Percentiles rank a stretch among this genome's conserved stretches.
These are phyloP conservation scores for Aurifilum marmelostoma DNA, from an alignment of 2,329 filamentous ascomycete genomes.

Conservation along the genomic window DNA sequence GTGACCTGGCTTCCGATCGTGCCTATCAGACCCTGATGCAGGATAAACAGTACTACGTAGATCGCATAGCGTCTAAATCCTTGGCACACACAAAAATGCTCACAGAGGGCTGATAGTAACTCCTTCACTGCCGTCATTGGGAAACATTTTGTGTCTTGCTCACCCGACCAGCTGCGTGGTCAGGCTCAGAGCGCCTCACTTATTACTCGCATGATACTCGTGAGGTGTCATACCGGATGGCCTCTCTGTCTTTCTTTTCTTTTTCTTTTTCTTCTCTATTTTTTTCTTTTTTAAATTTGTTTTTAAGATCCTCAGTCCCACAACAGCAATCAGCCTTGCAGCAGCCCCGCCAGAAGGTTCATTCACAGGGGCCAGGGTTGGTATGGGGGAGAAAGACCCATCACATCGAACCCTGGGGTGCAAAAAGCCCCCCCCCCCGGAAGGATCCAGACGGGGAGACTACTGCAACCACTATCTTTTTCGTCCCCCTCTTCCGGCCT, in stretches of 20 bases:
- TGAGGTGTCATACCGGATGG: no score
- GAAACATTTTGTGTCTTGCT: not conserved
- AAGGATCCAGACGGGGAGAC: not conserved
- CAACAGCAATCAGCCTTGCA: not conserved
- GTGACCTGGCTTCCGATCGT: slow-evolving; percentile 1
- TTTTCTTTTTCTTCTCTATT: no score
- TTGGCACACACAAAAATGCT: not conserved
- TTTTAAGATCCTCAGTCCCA: not conserved
- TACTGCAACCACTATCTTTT: slow-evolving; percentile 1
- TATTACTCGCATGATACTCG: not conserved
- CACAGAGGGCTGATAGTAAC: not conserved
- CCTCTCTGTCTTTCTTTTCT: not conserved
- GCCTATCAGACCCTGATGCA: slow-evolving; percentile 5
- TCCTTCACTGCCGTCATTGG: not conserved
- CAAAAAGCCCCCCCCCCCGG: not conserved
- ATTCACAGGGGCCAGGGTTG: not conserved
- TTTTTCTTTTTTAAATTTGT: not conserved
- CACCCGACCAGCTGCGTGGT: not conserved
- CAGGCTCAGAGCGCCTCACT: not conserved
- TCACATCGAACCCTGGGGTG: not conserved
- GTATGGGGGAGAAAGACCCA: not conserved
- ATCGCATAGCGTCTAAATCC: slow-evolving; percentile 5
- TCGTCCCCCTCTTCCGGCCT: not conserved
- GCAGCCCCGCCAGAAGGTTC: not conserved
- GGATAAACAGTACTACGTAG: not conserved